phyloP scores from a whole-genome alignment of 495 filamentous ascomycete species.

The Pyrenula aspistea region DNA sequence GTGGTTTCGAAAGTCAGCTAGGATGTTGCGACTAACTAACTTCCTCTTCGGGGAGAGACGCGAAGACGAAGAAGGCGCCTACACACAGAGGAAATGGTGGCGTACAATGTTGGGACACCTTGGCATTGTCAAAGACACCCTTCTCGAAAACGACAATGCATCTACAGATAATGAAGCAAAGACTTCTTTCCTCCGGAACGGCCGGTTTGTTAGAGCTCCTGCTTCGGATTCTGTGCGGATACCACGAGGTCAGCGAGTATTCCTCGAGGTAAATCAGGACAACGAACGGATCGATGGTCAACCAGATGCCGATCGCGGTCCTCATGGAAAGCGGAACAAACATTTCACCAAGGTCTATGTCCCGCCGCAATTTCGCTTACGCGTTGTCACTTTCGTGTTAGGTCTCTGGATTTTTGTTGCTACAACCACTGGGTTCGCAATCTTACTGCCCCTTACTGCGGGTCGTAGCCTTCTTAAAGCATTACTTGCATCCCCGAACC shows the following conservation, averaged over 20 bases:
- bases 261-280: slow-evolving; percentile 65
- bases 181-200: slow-evolving; percentile 53
- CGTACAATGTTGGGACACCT: slow-evolving; percentile 30
- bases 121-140: slow-evolving; percentile 35
- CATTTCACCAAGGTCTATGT: slow-evolving; percentile 79
- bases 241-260: slow-evolving; percentile 69
- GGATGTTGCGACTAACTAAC: slow-evolving; percentile 66
- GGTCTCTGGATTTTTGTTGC: slow-evolving; percentile 92
- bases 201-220: slow-evolving; percentile 80
- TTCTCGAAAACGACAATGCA: slow-evolving; percentile 22
- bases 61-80: slow-evolving; percentile 69
- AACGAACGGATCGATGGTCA: slow-evolving; percentile 52
- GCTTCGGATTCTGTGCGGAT: slow-evolving; percentile 90
- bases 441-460: slow-evolving; percentile 73
- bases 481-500: slow-evolving; percentile 51
- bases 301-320: slow-evolving; percentile 43
- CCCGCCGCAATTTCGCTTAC: slow-evolving; percentile 69
- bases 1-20: slow-evolving; percentile 90
- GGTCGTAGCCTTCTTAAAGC: slow-evolving; percentile 64
- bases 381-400: slow-evolving; percentile 76
- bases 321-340: slow-evolving; percentile 51
- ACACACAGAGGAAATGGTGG: slow-evolving; percentile 43
- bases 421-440: slow-evolving; percentile 70
- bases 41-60: slow-evolving; percentile 83
- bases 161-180: slow-evolving; percentile 24